Base-by-base conservation (phyloP, 2,329 filamentous ascomycete species). In the Sclerotinia subarctica region DNA sequence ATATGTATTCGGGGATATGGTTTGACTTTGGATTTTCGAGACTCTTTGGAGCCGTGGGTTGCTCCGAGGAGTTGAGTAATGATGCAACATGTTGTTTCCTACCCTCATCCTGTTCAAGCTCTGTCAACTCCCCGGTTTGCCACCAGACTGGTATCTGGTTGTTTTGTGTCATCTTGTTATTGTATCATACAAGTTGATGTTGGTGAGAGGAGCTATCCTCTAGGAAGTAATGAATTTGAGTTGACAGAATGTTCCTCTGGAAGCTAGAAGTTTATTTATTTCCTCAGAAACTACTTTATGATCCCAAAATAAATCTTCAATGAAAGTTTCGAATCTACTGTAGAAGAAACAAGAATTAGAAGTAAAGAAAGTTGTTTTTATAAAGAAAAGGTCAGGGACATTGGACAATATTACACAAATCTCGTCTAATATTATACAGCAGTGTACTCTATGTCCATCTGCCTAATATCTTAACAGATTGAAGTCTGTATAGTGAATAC, bases 341-440 rank as follows among this genome's bases (percentile, higher is more conserved):
- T 13, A 32, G 11, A n/a, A 47, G 19, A 47, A 21, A 47, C 5
- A n/a, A 47, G 19, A 0, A 35, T n/a, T 35, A 6, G 38, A 10
- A 38, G 32, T 21, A 32, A 21, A 21, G 53, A 2, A n/a, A 8
- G 32, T 6, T 32, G 19, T 56, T 54, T n/a, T 32, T 56, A 38
- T n/a, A 1, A 2, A 0, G 35, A 15, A 8, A 2, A n/a, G 5
- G 1, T 2, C 19, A 56, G 8, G 19, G 8, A 15, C 0, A 3
- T 7, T 13, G 32, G 21, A 11, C 13, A 21, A 5, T 38, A 56
- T 11, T 17, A 10, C 35, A 38, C 15, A 21, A 15, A 17, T 17
- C 11, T 56, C 3, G 21, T 21, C 35, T 56, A 29, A 29, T 29
- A 35, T 35, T 13, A 38, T 32, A 56, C 35, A 11, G 3, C 5